Conservation (phyloP, 257 asterid genomes). For the Penstemon davidsonii region DNA sequence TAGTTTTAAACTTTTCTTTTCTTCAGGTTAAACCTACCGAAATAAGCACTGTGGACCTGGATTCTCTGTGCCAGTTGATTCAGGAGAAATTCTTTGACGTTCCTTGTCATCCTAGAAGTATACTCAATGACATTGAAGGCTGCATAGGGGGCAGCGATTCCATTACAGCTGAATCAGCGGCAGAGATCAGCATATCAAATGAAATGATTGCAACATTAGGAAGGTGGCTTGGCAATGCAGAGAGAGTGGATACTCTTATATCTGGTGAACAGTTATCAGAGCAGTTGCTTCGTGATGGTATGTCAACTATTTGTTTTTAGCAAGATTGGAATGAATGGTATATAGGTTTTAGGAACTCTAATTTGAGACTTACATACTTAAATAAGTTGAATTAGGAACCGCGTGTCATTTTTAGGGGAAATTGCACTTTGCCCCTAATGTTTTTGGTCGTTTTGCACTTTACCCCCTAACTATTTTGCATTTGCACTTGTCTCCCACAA, state of each 20-base stretch:
- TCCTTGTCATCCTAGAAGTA: slow-evolving; percentile 62
- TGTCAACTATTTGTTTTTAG: slow-evolving; percentile 7
- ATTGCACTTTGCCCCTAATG: too few relatives aligned
- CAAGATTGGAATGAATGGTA: background rate
- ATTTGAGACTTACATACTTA: background rate
- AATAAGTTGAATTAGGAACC: too few relatives aligned
- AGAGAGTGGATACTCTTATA: slow-evolving; percentile 56
- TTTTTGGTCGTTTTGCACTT: too few relatives aligned
- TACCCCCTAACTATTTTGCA: too few relatives aligned
- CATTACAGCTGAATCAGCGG: slow-evolving; percentile 54
- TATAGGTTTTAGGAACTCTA: background rate
- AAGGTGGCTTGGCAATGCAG: slow-evolving; percentile 85
- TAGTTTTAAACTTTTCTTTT: slow-evolving; percentile 1
- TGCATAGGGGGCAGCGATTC: slow-evolving; percentile 72
- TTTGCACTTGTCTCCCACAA: too few relatives aligned
- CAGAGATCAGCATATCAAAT: slow-evolving; percentile 74
- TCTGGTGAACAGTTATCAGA: slow-evolving; percentile 74
- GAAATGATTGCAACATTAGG: slow-evolving; percentile 67
- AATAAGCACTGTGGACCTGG: slow-evolving; percentile 69
- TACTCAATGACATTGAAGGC: slow-evolving; percentile 70
- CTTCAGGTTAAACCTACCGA: slow-evolving; percentile 88
- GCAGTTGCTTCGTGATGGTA: slow-evolving; percentile 94
- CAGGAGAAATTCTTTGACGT: slow-evolving; percentile 69
- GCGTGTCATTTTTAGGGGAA: too few relatives aligned
- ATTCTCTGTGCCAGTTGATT: slow-evolving; percentile 62